Conservation (phyloP, 345 rosid genomes). For the Eucalyptus camaldulensis region DNA sequence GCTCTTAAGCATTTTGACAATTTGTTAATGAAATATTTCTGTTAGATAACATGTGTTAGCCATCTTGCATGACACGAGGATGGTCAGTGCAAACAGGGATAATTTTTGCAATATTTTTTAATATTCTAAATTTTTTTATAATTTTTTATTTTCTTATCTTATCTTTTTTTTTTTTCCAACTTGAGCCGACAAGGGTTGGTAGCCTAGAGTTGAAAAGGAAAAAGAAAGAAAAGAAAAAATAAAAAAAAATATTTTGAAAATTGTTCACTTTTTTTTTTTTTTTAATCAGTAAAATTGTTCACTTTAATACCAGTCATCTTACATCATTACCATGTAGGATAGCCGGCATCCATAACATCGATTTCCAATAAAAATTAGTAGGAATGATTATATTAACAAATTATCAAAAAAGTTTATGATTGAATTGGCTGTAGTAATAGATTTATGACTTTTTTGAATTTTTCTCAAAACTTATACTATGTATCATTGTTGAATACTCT, state of each 20-base stretch:
- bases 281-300: background rate
- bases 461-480: background rate
- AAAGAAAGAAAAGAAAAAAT: too few relatives aligned
- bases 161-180: background rate
- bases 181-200: background rate
- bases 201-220: background rate
- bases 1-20: too few relatives aligned
- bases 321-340: background rate
- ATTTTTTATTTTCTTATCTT: too few relatives aligned
- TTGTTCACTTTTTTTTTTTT: background rate
- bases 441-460: too few relatives aligned
- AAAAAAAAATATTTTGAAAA: too few relatives aligned
- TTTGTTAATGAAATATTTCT: background rate
- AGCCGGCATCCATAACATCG: too few relatives aligned
- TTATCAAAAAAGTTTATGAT: too few relatives aligned
- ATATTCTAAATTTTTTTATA: too few relatives aligned
- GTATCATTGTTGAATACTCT: background rate
- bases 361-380: background rate
- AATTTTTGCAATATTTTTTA: background rate
- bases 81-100: fast-evolving
- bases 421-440: too few relatives aligned
- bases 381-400: background rate
- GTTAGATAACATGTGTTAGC: background rate
- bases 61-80: background rate
- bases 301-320: background rate